Conservation (phyloP, 2,329 filamentous ascomycete species). For the Cordyceps fumosorosea region DNA sequence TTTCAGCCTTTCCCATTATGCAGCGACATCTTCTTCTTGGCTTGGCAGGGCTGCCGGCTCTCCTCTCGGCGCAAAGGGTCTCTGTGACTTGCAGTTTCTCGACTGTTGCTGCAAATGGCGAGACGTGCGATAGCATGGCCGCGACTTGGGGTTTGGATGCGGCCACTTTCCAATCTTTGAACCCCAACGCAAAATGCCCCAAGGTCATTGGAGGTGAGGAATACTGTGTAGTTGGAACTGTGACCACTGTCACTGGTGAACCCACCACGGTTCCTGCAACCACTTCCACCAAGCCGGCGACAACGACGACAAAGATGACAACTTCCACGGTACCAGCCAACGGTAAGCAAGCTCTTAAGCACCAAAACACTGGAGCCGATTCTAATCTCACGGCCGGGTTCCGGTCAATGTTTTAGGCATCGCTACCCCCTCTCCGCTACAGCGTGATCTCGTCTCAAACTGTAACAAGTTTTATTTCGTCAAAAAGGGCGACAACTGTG, state of each 20-base stretch:
- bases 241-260: not conserved
- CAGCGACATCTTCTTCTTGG: not conserved
- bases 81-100: not conserved
- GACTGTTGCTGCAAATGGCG: not conserved
- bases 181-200: not conserved
- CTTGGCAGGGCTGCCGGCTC: not conserved
- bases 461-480: conserved; percentile 15
- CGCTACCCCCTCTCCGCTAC: conserved; percentile 12
- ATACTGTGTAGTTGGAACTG: not conserved
- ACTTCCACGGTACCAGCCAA: not conserved
- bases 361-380: not conserved
- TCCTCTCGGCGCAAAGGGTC: not conserved
- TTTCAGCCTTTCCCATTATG: not conserved
- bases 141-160: not conserved
- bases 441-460: conserved; percentile 13
- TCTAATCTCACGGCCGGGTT: not conserved
- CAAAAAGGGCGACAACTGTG: not conserved
- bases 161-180: not conserved
- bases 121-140: not conserved
- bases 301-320: not conserved
- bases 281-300: not conserved
- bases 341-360: not conserved
- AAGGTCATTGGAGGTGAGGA: not conserved
- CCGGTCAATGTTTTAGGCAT: conserved; percentile 9
- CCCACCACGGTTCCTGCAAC: not conserved